These are phyloP conservation scores for Mycosphaerelloides madeirae DNA, from an alignment of 2,329 filamentous ascomycete species.

Conservation along the genomic window DNA sequence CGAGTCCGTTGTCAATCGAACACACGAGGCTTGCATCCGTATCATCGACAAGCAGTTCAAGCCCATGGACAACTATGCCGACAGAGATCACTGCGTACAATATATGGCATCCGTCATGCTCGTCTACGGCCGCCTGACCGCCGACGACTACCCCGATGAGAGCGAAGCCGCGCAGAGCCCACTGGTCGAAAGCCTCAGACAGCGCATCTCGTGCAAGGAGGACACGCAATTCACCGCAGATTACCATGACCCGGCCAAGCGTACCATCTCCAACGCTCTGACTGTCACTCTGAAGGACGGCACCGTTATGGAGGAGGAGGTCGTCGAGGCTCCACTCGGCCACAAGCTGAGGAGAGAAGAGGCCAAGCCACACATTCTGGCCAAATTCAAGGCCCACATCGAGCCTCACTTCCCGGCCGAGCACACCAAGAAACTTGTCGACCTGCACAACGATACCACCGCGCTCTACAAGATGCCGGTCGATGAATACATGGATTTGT, in stretches of 20 bases:
- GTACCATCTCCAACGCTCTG: slow-evolving; percentile 94
- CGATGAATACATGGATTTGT: slow-evolving; percentile 91
- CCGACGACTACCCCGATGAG: slow-evolving; percentile 88
- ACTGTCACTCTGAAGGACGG: slow-evolving; percentile 94
- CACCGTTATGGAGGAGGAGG: slow-evolving; percentile 82
- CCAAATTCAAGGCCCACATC: slow-evolving; percentile 92
- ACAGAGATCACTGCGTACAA: slow-evolving; percentile 98
- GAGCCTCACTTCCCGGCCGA: slow-evolving; percentile 72
- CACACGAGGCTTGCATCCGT: slow-evolving; percentile 95
- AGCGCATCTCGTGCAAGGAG: slow-evolving; percentile 94
- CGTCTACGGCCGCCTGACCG: slow-evolving; percentile 86
- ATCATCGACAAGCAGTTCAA: slow-evolving; percentile 99
- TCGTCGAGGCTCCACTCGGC: slow-evolving; percentile 89
- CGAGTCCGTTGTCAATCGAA: slow-evolving; percentile 87
- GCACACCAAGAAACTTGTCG: slow-evolving; percentile 75
- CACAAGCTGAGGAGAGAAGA: slow-evolving; percentile 83
- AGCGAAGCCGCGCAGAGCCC: slow-evolving; percentile 85
- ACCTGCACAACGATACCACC: slow-evolving; percentile 69
- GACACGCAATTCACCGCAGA: slow-evolving; percentile 84
- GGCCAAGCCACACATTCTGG: slow-evolving; percentile 93
- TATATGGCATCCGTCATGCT: slow-evolving; percentile 99
- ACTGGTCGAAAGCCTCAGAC: slow-evolving; percentile 82
- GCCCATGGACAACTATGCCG: slow-evolving; percentile 99
- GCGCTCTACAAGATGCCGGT: slow-evolving; percentile 76
- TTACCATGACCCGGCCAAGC: slow-evolving; percentile 89